A percentile compares a stretch with the other conserved stretches of the same genome.
Evolutionary conservation across 768 basidiomycete species (phyloP).

Genomic region (Leucocoprinus leucothites): DNA sequence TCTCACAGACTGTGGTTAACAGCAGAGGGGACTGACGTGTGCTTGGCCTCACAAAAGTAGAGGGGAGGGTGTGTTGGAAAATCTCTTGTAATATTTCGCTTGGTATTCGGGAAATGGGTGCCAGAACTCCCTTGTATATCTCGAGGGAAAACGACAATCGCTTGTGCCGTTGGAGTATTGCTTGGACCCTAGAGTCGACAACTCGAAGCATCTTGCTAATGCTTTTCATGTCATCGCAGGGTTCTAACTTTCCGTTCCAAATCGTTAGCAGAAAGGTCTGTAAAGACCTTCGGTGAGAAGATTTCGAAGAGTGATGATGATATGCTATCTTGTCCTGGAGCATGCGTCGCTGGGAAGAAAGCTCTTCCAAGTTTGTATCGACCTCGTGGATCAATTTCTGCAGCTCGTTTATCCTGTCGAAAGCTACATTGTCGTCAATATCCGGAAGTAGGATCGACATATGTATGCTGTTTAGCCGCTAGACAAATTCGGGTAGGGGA

Average conservation of each 20-base stretch:
- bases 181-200: not conserved
- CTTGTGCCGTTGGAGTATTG: not conserved
- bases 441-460: slow-evolving; percentile 7
- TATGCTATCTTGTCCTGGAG: not conserved
- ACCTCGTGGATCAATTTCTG: not conserved
- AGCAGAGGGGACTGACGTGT: slow-evolving; percentile 3
- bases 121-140: not conserved
- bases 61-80: slow-evolving; percentile 1
- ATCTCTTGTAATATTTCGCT: slow-evolving; percentile 4
- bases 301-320: not conserved
- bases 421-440: not conserved
- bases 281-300: not conserved
- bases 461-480: not conserved
- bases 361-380: not conserved
- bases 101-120: slow-evolving; percentile 5
- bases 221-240: not conserved
- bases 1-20: not conserved
- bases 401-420: not conserved
- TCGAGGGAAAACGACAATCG: slow-evolving; percentile 3
- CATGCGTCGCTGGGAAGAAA: not conserved
- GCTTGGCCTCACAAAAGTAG: slow-evolving; percentile 1
- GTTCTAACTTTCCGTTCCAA: not conserved
- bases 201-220: not conserved
- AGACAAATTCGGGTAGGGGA: no score
- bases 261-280: not conserved